Evolutionary conservation across 192 early-diverging fungal genomes (phyloP), one percentile per base, ranked within the genome.

Genomic region (Rhizophagus sp.): DNA sequence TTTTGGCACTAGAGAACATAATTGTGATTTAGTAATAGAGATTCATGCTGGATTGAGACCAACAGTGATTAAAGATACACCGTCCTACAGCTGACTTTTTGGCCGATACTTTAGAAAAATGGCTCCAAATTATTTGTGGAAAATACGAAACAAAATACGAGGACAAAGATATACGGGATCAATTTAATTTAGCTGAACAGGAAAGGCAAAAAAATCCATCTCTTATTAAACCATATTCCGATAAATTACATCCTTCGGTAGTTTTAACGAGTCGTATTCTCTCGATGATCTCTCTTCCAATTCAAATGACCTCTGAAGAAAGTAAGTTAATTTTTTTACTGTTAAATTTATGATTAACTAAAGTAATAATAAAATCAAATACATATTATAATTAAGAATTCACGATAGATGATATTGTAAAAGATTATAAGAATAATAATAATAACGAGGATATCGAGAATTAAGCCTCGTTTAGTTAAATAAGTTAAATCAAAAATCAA

Each of bases 21-120:
- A 68, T 68, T 15, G 2, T 68, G 1, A 34, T 19, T 34, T 68
- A 15, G 30, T 15, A 34, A 5, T 49, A 24, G 9, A 25, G 13
- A 27, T 73, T 49, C 24, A 41, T 73, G 22, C 3, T 3, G 71
- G 71, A 25, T 24, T 49, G 52, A 73, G 71, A 49, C 71, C 71
- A 49, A 25, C 8, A 50, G 13, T 73, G 2, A 52, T 73, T 73
- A 24, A 24, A 25, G 71, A 24, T 0, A 73, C 71, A 12, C 71
- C 39, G 41, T 25, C 41, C 71, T 2, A 73, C 71, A 3, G 49
- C 49, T 50, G 6, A 73, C 22, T 2, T 0, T 19, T 25, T 73
- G 30, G 11, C 27, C 2, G 30, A 67, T 17, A 67, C 17, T 67
- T 67, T 67, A 17, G 30, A 67, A 17, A 33, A 67, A 67, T 67